phyloP scores from a whole-genome alignment of 164 flowering plant species.

The Magnolia changhungtana region DNA sequence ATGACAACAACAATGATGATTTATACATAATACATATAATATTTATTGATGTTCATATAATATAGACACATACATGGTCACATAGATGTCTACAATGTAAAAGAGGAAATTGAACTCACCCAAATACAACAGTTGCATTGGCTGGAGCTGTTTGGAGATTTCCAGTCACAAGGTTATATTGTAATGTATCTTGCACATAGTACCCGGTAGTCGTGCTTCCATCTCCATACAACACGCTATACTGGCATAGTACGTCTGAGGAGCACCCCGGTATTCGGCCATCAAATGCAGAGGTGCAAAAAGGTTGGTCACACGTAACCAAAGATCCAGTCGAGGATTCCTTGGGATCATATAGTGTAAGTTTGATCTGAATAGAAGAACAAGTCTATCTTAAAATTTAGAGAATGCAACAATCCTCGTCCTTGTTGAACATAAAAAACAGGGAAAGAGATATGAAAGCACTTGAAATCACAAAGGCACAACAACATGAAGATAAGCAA shows the following conservation, averaged over 20 bases:
- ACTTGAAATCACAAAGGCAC: background rate
- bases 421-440: background rate
- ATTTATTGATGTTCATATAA: background rate
- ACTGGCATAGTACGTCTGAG: constrained; percentile 43
- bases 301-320: constrained; percentile 61
- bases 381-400: background rate
- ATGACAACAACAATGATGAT: background rate
- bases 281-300: constrained; percentile 35
- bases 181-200: constrained; percentile 65
- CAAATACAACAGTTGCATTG: constrained; percentile 68
- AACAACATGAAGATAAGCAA: background rate
- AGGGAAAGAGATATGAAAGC: background rate
- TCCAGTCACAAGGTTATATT: constrained; percentile 51
- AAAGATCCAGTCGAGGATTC: constrained; percentile 51
- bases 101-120: constrained; percentile 47
- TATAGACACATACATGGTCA: background rate
- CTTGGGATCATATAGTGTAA: constrained; percentile 58
- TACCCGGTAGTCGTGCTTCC: constrained; percentile 87
- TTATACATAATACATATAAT: no score
- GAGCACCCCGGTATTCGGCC: constrained; percentile 39
- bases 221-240: constrained; percentile 78
- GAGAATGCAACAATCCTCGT: background rate
- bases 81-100: background rate
- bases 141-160: constrained; percentile 43
- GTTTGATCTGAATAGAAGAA: constrained; percentile 48